Base-by-base conservation (phyloP, 2,329 filamentous ascomycete species). In the Pseudophaeomoniella oleicola region DNA sequence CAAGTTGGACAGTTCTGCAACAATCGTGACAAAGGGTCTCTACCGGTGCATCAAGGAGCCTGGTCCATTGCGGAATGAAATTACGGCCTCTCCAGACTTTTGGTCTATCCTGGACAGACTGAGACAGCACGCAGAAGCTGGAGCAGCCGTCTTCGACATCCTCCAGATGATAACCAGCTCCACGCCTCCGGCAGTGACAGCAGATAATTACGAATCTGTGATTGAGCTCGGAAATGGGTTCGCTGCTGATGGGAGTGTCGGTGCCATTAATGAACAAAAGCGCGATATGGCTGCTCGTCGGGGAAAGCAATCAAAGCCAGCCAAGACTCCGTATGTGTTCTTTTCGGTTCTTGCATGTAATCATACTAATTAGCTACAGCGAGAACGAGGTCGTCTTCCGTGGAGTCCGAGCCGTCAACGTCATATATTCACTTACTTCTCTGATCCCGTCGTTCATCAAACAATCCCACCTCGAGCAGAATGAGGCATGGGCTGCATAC, bases 61-160 rank as follows among this genome's bases (percentile, higher is more conserved):
- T 1, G 77, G 78, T 16, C 75, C 81, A 10, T 64, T 98, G 17
- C 77, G 84, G 39, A 94, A 83, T 46, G 88, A 96, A 59, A 82
- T 96, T 46, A 92, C 93, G 59, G 88, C 84, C 11, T 96, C 88
- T 13, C 90, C 90, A 0, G 90, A 98, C 52, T 96, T 98, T 57
- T 98, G 90, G 90, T 80, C 81, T 4, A 82, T 94, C 11, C 66
- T 98, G 36, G 78, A 85, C 42, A 72, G 76, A 19, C 64, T 98
- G 13, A 76, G 83, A 33, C 66, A 68, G 16, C 72, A 79, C 42
- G 62, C 74, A 3, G 78, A 83, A 37, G 78, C 81, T 16, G 81
- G 85, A 2, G 68, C 78, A 0, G 69, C 78, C 12, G 86, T 93
- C 0, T 96, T 96, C 54, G 75, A 81, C 37, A 81, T 96, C n/a